Evolutionary conservation across 345 rosid species (phyloP), one percentile per base, ranked within the genome.

Genomic region (Bretschneidera sinensis): DNA sequence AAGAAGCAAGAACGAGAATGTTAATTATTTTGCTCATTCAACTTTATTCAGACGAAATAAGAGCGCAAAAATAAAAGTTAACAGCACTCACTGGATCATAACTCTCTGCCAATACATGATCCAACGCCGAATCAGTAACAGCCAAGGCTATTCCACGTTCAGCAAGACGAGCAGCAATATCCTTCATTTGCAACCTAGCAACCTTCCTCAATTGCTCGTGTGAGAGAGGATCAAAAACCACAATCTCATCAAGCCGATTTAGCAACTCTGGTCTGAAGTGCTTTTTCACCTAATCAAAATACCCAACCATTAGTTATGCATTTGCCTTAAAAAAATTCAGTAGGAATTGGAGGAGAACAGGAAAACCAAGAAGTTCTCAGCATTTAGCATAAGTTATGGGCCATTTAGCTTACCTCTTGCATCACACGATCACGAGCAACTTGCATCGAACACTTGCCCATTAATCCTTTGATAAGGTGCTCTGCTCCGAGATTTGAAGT

Each of bases 401-500:
- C n/a, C 45, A 39, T 39, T 11, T 5, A n/a, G n/a, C 6, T 55
- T 67, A 83, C 94, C 84, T 89, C 97, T 60, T 77, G 89, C 92
- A 87, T 74, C 18, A 92, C 99, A 21, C 79, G 69, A 7, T 87
- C 95, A 0, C 89, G 81, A 21, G 99, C 99, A 54, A 66, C 95
- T 67, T 92, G 82, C 86, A 92, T 87, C 0, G 97, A 1, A 43
- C 77, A 79, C 57, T 90, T 86, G 25, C 97, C 97, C 0, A 62
- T 76, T 8, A 92, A 56, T 1, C 97, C 96, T 2, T 88, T 71
- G 0, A 92, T 72, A 17, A 92, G 85, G 49, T 87, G 90, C 53
- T 92, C 99, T 0, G 96, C 96, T 4, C 97, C 97, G 16, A 92
- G 90, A 76, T 92, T 90, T 0, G 99, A 92, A 0, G 99, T 92